Evolutionary conservation across 2,329 filamentous ascomycete genomes (phyloP).

Genomic region (Aciculosporium take): DNA sequence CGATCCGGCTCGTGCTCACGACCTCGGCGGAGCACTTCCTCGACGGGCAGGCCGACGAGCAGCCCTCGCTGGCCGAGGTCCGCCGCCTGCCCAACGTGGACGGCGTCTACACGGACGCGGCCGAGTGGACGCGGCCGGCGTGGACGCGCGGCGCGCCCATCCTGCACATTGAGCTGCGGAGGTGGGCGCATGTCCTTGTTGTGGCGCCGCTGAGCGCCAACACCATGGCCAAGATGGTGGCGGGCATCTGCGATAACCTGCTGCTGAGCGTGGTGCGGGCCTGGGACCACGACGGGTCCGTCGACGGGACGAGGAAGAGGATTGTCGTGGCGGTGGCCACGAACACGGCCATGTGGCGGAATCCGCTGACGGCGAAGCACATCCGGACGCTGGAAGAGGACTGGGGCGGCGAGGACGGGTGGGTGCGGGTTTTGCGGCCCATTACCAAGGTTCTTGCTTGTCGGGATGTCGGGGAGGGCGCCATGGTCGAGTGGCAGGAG

Average conservation of each 20-base stretch:
- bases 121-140: conserved; percentile 66
- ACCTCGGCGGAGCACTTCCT: conserved; percentile 62
- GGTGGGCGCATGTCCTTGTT: conserved; percentile 64
- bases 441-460: conserved; percentile 69
- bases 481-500: conserved; percentile 68
- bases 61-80: conserved; percentile 52
- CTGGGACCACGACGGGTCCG: conserved; percentile 63
- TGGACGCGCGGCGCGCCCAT: conserved; percentile 73
- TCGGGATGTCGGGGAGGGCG: conserved; percentile 68
- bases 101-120: conserved; percentile 66
- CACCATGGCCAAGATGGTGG: conserved; percentile 67
- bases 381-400: conserved; percentile 55
- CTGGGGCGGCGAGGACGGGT: conserved; percentile 44
- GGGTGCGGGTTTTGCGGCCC: conserved; percentile 56
- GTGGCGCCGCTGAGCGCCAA: conserved; percentile 77
- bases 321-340: conserved; percentile 71
- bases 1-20: conserved; percentile 77
- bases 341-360: conserved; percentile 84
- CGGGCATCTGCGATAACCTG: conserved; percentile 65
- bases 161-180: conserved; percentile 76
- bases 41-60: conserved; percentile 58
- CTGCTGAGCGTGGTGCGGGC: conserved; percentile 63
- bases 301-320: conserved; percentile 41
- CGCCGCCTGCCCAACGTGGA: conserved; percentile 56
- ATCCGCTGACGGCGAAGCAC: conserved; percentile 66